These are phyloP conservation scores for Candida dajiaensis DNA, from an alignment of 805 yeast genomes.

Conservation along the genomic window DNA sequence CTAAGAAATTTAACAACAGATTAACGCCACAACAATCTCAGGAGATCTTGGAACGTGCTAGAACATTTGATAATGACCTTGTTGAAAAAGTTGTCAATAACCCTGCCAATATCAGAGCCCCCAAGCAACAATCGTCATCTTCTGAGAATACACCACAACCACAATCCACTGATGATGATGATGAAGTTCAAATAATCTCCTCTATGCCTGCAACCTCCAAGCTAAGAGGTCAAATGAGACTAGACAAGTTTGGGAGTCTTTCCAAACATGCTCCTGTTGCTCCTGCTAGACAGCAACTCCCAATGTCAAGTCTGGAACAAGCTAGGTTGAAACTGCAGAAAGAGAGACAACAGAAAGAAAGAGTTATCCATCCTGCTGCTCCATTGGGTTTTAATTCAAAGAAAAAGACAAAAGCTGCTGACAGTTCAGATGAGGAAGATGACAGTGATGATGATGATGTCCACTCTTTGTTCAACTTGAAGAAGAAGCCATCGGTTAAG, in stretches of 20 bases:
- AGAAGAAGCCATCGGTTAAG: conserved; percentile 9
- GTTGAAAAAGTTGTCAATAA: conserved; percentile 48
- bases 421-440: conserved; percentile 26
- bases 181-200: conserved; percentile 2
- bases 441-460: conserved; percentile 35
- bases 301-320: conserved; percentile 31
- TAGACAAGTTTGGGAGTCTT: conserved; percentile 33
- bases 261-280: conserved; percentile 23
- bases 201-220: not conserved
- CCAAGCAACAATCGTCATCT: conserved; percentile 18
- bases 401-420: conserved; percentile 23
- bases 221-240: conserved; percentile 27
- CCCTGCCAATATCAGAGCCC: conserved; percentile 29
- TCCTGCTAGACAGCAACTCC: conserved; percentile 23
- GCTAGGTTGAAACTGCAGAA: conserved; percentile 30
- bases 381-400: conserved; percentile 43
- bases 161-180: conserved; percentile 2
- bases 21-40: conserved; percentile 60
- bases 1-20: conserved; percentile 64
- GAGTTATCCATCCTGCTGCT: conserved; percentile 42
- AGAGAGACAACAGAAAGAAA: conserved; percentile 15
- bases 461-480: conserved; percentile 29
- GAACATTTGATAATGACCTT: conserved; percentile 43
- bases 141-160: not conserved
- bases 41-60: conserved; percentile 57